Percentiles rank a stretch among this genome's conserved stretches.
These are phyloP conservation scores for Phytophthora brassicae DNA, from an alignment of 352 stramenopile genomes.

Conservation along the genomic window DNA sequence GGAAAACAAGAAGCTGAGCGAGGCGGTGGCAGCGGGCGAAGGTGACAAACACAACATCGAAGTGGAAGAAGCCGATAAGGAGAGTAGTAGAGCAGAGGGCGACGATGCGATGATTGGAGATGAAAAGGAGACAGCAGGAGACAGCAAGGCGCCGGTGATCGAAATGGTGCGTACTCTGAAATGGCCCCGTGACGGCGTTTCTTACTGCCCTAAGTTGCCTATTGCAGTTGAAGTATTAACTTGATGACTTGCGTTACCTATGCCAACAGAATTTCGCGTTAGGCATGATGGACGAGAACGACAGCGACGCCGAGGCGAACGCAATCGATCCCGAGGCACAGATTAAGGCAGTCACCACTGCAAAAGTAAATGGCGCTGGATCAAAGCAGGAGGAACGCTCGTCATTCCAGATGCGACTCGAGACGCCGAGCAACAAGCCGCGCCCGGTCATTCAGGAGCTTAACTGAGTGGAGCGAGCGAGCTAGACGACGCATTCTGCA, in stretches of 20 bases:
- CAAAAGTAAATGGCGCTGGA: background rate
- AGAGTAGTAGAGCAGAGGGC: slow-evolving; percentile 22
- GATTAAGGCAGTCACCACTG: slow-evolving; percentile 31
- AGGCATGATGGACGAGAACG: slow-evolving; percentile 59
- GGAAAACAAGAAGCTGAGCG: slow-evolving; percentile 77
- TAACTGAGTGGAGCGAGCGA: slow-evolving; percentile 34
- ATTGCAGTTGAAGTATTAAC: slow-evolving; percentile 8
- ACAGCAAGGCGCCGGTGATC: slow-evolving; percentile 52
- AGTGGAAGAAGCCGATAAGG: slow-evolving; percentile 40
- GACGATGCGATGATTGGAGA: slow-evolving; percentile 23
- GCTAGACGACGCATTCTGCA: background rate
- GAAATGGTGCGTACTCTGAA: slow-evolving; percentile 60
- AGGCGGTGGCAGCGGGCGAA: slow-evolving; percentile 56
- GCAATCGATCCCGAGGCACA: slow-evolving; percentile 23
- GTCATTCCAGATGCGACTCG: slow-evolving; percentile 39
- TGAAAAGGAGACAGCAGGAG: slow-evolving; percentile 20
- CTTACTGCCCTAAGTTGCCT: background rate
- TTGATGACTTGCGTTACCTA: background rate
- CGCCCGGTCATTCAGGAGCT: slow-evolving; percentile 76
- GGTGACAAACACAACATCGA: slow-evolving; percentile 79
- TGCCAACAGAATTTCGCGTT: slow-evolving; percentile 71
- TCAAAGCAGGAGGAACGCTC: slow-evolving; percentile 10
- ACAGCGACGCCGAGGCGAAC: slow-evolving; percentile 29
- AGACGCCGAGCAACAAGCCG: slow-evolving; percentile 41
- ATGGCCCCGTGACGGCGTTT: background rate